Percentiles rank a stretch among this genome's conserved stretches.
Evolutionary conservation across 768 basidiomycete species (phyloP).

Genomic region (Mrakia gelida): DNA sequence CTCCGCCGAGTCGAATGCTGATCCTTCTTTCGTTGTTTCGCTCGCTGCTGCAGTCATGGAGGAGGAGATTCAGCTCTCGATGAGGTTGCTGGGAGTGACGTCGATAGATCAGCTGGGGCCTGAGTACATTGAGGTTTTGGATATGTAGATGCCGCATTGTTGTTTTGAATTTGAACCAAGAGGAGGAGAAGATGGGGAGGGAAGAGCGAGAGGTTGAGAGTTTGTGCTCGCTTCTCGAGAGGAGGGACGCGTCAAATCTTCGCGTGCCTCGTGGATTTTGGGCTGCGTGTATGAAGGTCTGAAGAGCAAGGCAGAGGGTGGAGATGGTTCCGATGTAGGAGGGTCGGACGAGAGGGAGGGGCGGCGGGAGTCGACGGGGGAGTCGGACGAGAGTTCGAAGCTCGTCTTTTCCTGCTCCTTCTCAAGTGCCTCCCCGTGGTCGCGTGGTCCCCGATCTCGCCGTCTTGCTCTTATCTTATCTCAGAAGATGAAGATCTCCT

Average conservation of each 20-base stretch:
- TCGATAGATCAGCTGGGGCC: slow-evolving; percentile 63
- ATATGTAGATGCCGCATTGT: not conserved
- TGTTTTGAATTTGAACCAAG: not conserved
- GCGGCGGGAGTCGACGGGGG: not conserved
- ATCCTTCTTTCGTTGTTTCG: not conserved
- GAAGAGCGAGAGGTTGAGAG: not conserved
- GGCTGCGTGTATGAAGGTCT: too few species aligned
- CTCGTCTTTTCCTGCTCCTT: not conserved
- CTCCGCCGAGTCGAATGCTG: not conserved
- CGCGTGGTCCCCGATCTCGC: too few species aligned
- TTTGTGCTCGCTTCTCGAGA: too few species aligned
- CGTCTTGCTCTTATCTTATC: too few species aligned
- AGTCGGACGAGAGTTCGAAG: not conserved
- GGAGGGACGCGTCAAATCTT: too few species aligned
- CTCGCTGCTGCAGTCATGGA: slow-evolving; percentile 50
- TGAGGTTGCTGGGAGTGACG: slow-evolving; percentile 70
- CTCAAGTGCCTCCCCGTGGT: not conserved
- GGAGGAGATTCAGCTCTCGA: slow-evolving; percentile 69
- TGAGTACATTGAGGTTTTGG: slow-evolving; percentile 57
- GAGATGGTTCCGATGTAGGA: too few species aligned
- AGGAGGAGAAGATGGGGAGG: not conserved
- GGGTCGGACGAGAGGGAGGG: too few species aligned
- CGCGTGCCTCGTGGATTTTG: too few species aligned
- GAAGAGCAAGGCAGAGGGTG: not conserved
- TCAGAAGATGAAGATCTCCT: too few species aligned